Evolutionary conservation across 75 land plant species (phyloP).

Genomic region (Pinus taeda): DNA sequence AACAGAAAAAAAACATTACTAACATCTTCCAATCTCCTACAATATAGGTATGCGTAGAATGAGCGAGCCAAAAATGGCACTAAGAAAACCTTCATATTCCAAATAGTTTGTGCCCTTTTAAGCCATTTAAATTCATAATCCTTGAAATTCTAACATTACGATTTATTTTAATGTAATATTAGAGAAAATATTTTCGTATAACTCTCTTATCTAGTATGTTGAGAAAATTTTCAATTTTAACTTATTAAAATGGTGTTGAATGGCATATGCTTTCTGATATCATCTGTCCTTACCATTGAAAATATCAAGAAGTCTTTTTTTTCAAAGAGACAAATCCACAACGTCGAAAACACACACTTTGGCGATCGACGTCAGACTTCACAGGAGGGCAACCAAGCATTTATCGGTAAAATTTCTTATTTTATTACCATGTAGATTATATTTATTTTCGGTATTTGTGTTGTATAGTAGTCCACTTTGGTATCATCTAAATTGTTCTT

Average conservation of each 20-base stretch:
- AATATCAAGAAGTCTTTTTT: slow-evolving; percentile 52
- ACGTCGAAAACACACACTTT: slow-evolving; percentile 47
- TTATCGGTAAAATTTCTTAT: slow-evolving; percentile 17
- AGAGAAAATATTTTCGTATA: neutral
- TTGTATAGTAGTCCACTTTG: slow-evolving; percentile 39
- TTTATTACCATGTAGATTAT: neutral
- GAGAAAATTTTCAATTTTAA: too few species aligned
- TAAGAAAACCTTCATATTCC: too few species aligned
- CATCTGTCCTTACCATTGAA: slow-evolving; percentile 6
- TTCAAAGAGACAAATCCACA: slow-evolving; percentile 55
- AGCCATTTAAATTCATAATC: neutral
- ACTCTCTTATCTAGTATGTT: neutral
- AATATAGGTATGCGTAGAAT: too few species aligned
- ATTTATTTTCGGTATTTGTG: neutral
- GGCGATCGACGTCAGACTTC: slow-evolving; percentile 47
- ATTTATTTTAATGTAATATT: neutral
- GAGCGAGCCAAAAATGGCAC: too few species aligned
- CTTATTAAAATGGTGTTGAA: too few species aligned
- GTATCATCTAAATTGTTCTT: slow-evolving; percentile 48
- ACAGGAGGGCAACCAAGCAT: slow-evolving; percentile 38
- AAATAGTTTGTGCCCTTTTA: too few species aligned
- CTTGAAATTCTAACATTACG: neutral
- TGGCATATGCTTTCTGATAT: neutral
- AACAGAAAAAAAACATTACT: too few species aligned
- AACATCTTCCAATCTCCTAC: too few species aligned